Evolutionary conservation across 768 basidiomycete species (phyloP).

Genomic region (Termitomyces sp.): DNA sequence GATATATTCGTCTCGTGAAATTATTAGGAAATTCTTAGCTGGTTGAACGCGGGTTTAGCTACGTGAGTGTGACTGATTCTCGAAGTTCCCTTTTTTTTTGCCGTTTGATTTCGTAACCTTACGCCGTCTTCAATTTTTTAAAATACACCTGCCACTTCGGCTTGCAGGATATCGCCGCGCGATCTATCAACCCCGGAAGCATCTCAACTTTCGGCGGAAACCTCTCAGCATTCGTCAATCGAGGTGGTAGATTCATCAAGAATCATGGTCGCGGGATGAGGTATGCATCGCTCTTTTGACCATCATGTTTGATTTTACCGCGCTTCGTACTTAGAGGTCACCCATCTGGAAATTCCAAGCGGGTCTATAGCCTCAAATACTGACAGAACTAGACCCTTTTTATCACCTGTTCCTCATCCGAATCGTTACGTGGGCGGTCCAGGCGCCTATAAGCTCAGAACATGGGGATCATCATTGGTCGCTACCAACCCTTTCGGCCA

Average conservation of each 20-base stretch:
- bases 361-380: background rate
- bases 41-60: background rate
- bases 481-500: background rate
- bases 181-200: slow-evolving; percentile 1
- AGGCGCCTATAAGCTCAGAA: background rate
- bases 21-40: background rate
- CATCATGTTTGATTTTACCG: background rate
- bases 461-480: background rate
- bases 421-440: background rate
- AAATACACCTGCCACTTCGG: background rate
- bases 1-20: background rate
- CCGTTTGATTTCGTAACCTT: background rate
- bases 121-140: background rate
- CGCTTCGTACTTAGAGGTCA: background rate
- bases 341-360: background rate
- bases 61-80: background rate
- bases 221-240: slow-evolving; percentile 4
- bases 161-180: background rate
- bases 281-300: background rate
- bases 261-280: slow-evolving; percentile 4
- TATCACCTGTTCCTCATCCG: slow-evolving; percentile 1
- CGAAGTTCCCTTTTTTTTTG: too few species aligned
- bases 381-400: background rate
- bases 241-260: slow-evolving; percentile 1
- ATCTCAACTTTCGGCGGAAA: background rate